phyloP scores from a whole-genome alignment of 108 stramenopile species.

The Cyclotella kingstonii region DNA sequence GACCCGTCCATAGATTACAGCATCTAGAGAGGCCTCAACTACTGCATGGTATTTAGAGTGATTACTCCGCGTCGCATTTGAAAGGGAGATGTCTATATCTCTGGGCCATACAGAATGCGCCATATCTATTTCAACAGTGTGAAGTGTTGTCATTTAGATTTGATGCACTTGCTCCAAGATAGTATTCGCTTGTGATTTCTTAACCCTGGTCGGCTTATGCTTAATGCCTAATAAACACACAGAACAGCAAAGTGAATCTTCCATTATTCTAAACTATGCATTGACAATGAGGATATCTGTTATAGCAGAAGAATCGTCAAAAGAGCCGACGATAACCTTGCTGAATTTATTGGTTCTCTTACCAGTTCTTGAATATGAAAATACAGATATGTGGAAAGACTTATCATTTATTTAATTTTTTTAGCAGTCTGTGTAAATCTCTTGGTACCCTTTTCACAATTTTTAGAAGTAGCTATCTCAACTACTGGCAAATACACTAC shows the following conservation, averaged over 20 bases:
- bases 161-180: conserved; percentile 33
- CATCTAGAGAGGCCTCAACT: conserved; percentile 27
- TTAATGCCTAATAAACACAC: conserved; percentile 18
- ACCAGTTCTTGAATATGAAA: conserved; percentile 31
- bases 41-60: conserved; percentile 31
- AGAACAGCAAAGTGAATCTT: conserved; percentile 27
- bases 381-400: conserved; percentile 6
- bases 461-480: neutral
- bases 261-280: conserved; percentile 32
- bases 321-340: no score
- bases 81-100: conserved; percentile 12
- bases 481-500: conserved; percentile 17
- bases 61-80: conserved; percentile 28
- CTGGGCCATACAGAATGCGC: neutral
- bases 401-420: conserved; percentile 11
- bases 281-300: conserved; percentile 38
- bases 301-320: no score
- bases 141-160: conserved; percentile 13
- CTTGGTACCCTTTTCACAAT: neutral
- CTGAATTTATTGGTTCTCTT: no score
- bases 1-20: conserved; percentile 33
- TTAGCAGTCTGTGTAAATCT: neutral
- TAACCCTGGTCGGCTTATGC: conserved; percentile 25
- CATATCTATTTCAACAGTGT: conserved; percentile 8
- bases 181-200: conserved; percentile 44